These are phyloP conservation scores for Apiospora kogelbergensis DNA, from an alignment of 2,329 filamentous ascomycete genomes.

Conservation along the genomic window DNA sequence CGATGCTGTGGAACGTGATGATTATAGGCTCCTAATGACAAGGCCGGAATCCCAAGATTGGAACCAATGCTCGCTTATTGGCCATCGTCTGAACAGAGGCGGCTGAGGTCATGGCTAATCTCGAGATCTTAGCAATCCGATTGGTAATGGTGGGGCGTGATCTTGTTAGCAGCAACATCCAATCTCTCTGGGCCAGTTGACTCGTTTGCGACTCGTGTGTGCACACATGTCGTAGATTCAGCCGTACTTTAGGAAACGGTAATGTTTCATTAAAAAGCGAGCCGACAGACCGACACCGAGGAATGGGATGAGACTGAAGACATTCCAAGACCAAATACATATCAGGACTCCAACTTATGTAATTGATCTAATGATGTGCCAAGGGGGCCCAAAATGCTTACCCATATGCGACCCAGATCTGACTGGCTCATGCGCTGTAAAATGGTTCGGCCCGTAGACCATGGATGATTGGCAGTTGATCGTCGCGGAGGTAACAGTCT, in stretches of 20 bases:
- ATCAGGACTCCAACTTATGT: no score
- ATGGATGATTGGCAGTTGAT: background rate
- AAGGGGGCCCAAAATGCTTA: background rate
- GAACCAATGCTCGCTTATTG: background rate
- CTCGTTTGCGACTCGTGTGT: background rate
- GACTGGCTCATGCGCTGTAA: background rate
- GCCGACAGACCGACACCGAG: background rate
- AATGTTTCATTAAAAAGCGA: no score
- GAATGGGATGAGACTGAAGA: background rate
- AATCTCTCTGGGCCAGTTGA: background rate
- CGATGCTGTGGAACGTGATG: no score
- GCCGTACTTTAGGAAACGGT: background rate
- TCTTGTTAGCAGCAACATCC: background rate
- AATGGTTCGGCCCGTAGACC: background rate
- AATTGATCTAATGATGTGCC: background rate
- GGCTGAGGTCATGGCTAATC: background rate
- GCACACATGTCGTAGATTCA: background rate
- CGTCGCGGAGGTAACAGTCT: background rate
- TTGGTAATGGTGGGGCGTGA: background rate
- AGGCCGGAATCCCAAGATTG: no score
- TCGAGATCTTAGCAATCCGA: background rate
- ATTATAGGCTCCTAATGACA: no score
- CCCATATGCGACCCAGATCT: background rate
- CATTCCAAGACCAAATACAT: background rate
- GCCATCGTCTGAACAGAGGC: background rate